phyloP scores from a whole-genome alignment of 2,329 filamentous ascomycete genomes.

The Fusarium newnesense region DNA sequence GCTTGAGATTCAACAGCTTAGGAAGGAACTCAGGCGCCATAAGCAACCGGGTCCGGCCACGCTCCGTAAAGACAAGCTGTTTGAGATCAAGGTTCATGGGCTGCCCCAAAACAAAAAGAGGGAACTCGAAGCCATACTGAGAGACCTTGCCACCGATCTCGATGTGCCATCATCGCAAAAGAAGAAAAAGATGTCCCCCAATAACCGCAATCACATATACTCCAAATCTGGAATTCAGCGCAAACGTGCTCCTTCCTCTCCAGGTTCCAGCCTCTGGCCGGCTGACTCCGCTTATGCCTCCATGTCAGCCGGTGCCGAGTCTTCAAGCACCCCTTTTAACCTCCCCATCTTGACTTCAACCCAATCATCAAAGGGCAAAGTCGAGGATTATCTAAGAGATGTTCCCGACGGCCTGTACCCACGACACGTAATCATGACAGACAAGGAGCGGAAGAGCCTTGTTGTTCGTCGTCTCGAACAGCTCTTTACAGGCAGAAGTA shows the following conservation, averaged over 20 bases:
- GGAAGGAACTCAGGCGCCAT: conserved; percentile 76
- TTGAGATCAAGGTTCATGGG: conserved; percentile 83
- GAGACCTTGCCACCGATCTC: conserved; percentile 74
- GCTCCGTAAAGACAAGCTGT: conserved; percentile 79
- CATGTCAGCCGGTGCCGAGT: conserved; percentile 63
- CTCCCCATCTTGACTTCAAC: conserved; percentile 50
- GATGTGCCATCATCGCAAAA: conserved; percentile 57
- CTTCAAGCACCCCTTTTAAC: conserved; percentile 52
- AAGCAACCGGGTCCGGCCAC: conserved; percentile 73
- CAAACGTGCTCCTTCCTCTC: conserved; percentile 64
- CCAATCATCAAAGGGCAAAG: conserved; percentile 59
- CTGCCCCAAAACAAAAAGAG: conserved; percentile 77
- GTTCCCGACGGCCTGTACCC: conserved; percentile 77
- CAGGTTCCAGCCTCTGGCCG: conserved; percentile 62
- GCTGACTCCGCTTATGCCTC: conserved; percentile 75
- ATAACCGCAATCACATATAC: conserved; percentile 52
- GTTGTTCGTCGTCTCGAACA: conserved; percentile 82
- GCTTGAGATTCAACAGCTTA: conserved; percentile 82
- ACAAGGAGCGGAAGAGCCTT: conserved; percentile 80
- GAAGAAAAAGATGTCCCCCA: conserved; percentile 51
- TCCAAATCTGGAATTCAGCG: conserved; percentile 53
- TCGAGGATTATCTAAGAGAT: conserved; percentile 76
- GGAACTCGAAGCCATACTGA: conserved; percentile 78
- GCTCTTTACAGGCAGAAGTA: conserved; percentile 79
- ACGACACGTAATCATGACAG: conserved; percentile 69